Percentiles rank a stretch among this genome's conserved stretches.
Evolutionary conservation across 768 basidiomycete genomes (phyloP).

Genomic region (Suillus plorans): DNA sequence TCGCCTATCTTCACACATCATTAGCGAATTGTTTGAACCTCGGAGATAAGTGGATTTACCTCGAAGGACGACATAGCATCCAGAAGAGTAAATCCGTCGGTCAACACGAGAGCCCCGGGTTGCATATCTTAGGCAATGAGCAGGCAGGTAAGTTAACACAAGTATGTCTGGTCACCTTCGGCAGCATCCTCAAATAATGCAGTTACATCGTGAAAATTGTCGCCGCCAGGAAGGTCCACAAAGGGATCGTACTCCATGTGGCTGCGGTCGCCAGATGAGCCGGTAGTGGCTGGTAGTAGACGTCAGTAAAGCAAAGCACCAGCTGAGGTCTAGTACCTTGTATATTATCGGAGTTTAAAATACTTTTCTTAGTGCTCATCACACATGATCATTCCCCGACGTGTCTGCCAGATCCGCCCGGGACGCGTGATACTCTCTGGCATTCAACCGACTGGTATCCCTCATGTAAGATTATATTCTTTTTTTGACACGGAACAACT

Average conservation of each 20-base stretch:
- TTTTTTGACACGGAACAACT: slow-evolving; percentile 7
- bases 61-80: slow-evolving; percentile 96
- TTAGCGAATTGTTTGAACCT: background rate
- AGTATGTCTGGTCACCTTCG: slow-evolving; percentile 43
- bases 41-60: slow-evolving; percentile 38
- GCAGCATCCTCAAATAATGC: slow-evolving; percentile 58
- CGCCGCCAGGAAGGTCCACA: slow-evolving; percentile 49
- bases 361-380: slow-evolving; percentile 1
- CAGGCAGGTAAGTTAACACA: background rate
- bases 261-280: slow-evolving; percentile 9
- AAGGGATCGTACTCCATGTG: slow-evolving; percentile 19
- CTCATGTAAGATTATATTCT: slow-evolving; percentile 61
- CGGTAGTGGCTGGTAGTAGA: background rate
- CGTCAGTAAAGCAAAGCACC: background rate
- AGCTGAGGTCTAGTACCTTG: background rate
- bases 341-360: slow-evolving; percentile 30
- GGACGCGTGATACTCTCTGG: slow-evolving; percentile 74
- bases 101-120: slow-evolving; percentile 60
- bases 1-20: slow-evolving; percentile 70
- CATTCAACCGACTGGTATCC: slow-evolving; percentile 91
- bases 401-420: slow-evolving; percentile 11
- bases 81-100: slow-evolving; percentile 68
- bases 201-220: slow-evolving; percentile 65
- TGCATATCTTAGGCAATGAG: slow-evolving; percentile 53
- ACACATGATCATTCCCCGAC: slow-evolving; percentile 17